Conservation (phyloP, 2,329 filamentous ascomycete species). For the Chaetomium strumarium region DNA sequence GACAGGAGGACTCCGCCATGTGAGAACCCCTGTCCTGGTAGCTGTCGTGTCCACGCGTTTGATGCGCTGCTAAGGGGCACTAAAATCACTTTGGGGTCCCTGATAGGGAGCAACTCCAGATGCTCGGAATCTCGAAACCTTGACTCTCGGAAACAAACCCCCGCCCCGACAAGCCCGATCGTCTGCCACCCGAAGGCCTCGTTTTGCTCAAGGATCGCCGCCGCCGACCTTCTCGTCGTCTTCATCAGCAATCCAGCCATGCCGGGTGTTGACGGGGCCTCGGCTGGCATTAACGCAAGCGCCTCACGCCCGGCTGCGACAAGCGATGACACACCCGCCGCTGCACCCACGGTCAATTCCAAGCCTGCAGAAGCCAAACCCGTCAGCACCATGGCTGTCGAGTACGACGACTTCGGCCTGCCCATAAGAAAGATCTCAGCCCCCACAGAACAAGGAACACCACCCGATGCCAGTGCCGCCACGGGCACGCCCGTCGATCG, state of each 20-base stretch:
- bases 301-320: conserved; percentile 9
- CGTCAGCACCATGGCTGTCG: conserved; percentile 23
- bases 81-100: neutral
- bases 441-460: neutral
- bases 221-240: neutral
- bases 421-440: conserved; percentile 47
- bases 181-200: neutral
- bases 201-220: neutral
- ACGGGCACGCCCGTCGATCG: neutral
- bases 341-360: neutral
- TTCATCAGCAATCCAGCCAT: conserved; percentile 15
- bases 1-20: too few relatives aligned
- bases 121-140: neutral
- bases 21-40: neutral
- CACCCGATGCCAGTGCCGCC: neutral
- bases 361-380: conserved; percentile 3
- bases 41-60: neutral
- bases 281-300: conserved; percentile 18
- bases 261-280: conserved; percentile 18
- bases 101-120: neutral
- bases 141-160: too few relatives aligned
- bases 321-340: conserved; percentile 4
- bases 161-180: too few relatives aligned
- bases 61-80: conserved; percentile 2
- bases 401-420: conserved; percentile 67